Evolutionary conservation across 164 flowering plant genomes (phyloP).

Genomic region (Protea cynaroides): DNA sequence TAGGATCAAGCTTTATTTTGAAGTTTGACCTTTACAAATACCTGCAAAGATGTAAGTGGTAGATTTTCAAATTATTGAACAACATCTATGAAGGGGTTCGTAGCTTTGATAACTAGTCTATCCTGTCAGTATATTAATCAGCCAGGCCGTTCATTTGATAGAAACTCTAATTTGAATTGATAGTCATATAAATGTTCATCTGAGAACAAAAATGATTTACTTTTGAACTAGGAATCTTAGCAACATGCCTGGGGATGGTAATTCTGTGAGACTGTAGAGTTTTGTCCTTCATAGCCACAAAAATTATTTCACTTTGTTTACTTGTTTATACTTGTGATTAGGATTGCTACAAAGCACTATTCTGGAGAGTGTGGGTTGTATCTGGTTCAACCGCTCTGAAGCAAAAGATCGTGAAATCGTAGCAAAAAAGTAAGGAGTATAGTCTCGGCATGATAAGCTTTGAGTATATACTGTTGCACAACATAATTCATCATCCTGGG

Average conservation of each 20-base stretch:
- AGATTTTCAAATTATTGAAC: neutral
- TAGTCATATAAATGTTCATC: too few species aligned
- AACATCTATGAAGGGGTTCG: too few species aligned
- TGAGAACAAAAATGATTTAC: too few species aligned
- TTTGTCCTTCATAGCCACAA: too few species aligned
- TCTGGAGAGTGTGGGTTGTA: slow-evolving; percentile 91
- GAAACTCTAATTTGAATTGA: too few species aligned
- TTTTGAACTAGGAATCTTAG: too few species aligned
- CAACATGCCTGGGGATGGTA: too few species aligned
- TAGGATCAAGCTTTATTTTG: neutral
- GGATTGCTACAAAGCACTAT: slow-evolving; percentile 89
- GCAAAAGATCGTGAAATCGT: slow-evolving; percentile 93
- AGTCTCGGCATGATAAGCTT: neutral
- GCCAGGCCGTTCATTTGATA: too few species aligned
- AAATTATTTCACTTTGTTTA: too few species aligned
- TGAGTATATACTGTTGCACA: neutral
- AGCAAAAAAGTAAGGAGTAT: slow-evolving; percentile 59
- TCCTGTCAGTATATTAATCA: too few species aligned
- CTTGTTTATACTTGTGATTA: slow-evolving; percentile 15
- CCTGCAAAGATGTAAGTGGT: neutral
- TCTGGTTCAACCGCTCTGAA: slow-evolving; percentile 97
- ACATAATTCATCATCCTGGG: slow-evolving; percentile 2
- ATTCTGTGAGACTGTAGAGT: too few species aligned
- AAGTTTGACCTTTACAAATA: neutral
- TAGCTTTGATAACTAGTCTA: too few species aligned